Evolutionary conservation across 2,329 filamentous ascomycete species (phyloP), one percentile per base, ranked within the genome.

Genomic region (Lachnellula suecica): DNA sequence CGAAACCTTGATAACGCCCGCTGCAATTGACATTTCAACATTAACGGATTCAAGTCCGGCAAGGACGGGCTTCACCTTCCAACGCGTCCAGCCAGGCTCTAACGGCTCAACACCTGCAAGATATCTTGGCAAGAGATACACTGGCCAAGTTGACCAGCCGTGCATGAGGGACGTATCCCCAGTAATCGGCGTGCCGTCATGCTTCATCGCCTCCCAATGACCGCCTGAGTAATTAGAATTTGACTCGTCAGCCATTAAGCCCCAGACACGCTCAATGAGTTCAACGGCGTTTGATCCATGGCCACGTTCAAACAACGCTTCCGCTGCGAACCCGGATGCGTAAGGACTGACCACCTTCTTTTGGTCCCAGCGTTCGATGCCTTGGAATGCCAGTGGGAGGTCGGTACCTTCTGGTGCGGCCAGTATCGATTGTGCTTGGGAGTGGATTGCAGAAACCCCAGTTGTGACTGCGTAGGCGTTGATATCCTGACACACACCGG

Each of bases 121-220:
- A 40, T 60, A 62, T 46, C 49, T 53, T 5, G 60, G 60, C 17
- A 60, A 53, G 15, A 62, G 44, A 45, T 45, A 61, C 11, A 58
- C 57, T 17, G 58, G 60, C 49, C 57, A 60, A 8, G 58, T 63
- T 31, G 56, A 62, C 54, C 59, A 57, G n/a, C 56, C 58, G 42
- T 58, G 60, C 49, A 58, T 52, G 23, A 63, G 45, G 4, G 59
- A 62, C n/a, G 58, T 63, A n/a, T 54, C 55, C 15, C 52, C 43
- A 7, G 49, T 51, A 35, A 54, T 44, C 3, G 58, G 56, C 10
- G 44, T 50, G 2, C 59, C 58, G 22, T 58, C 46, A 15, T 38
- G 46, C n/a, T 55, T 58, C 53, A 60, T 60, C 11, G 59, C 54
- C 35, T 59, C 59, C 58, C 59, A 62, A 46, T 63, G 59, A 9